Conservation (phyloP, 225 moss, liverwort and hornwort species). For the Thuidium tamariscinum region DNA sequence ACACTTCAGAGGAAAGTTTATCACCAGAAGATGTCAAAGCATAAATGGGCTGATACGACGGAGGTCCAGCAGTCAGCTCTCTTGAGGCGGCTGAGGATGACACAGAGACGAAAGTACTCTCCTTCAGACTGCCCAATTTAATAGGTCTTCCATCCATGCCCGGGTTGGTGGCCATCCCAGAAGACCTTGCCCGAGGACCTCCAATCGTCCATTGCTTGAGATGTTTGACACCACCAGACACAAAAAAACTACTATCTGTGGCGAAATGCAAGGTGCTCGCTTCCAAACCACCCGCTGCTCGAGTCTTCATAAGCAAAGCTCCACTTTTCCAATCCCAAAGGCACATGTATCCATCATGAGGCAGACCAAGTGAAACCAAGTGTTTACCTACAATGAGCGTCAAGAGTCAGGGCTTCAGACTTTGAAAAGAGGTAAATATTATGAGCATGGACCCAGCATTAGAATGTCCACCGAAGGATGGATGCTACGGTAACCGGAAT, state of each 20-base stretch:
- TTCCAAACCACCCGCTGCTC: slow-evolving; percentile 38
- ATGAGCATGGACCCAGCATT: not conserved
- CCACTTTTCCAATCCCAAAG: slow-evolving; percentile 76
- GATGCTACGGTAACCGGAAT: not conserved
- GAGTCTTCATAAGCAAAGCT: slow-evolving; percentile 47
- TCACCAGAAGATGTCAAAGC: slow-evolving; percentile 56
- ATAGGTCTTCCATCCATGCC: slow-evolving; percentile 61
- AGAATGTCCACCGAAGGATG: not conserved
- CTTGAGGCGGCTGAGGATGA: slow-evolving; percentile 32
- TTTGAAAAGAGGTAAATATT: not conserved
- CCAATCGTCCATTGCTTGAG: slow-evolving; percentile 67
- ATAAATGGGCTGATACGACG: slow-evolving; percentile 47
- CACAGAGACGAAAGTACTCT: slow-evolving; percentile 40
- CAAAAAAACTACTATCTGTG: slow-evolving; percentile 53
- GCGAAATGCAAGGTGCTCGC: slow-evolving; percentile 49
- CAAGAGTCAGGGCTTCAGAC: not conserved
- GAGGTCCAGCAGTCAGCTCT: slow-evolving; percentile 29
- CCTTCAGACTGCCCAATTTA: slow-evolving; percentile 61
- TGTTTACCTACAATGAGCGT: slow-evolving; percentile 41
- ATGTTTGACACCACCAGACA: slow-evolving; percentile 62
- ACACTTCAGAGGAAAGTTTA: not conserved
- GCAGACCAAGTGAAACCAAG: slow-evolving; percentile 54
- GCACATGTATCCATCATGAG: slow-evolving; percentile 61
- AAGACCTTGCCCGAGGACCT: slow-evolving; percentile 45
- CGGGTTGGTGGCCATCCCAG: slow-evolving; percentile 46